These are phyloP conservation scores for Stereum hirsutum DNA, from an alignment of 1,284 basidiomycete genomes.

Conservation along the genomic window DNA sequence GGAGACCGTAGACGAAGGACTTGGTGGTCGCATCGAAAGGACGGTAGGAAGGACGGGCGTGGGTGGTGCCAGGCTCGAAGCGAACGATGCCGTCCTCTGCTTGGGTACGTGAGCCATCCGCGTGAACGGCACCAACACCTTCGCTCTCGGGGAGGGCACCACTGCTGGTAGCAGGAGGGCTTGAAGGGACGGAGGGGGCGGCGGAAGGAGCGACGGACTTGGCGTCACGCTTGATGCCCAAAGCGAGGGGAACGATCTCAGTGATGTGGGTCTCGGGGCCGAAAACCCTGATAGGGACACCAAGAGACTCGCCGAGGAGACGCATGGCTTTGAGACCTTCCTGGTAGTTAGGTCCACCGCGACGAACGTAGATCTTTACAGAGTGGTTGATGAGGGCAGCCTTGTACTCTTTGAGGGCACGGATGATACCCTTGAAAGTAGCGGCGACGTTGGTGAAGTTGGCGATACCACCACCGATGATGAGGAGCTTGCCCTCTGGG, in stretches of 20 bases:
- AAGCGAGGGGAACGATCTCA: conserved; percentile 94
- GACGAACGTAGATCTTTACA: conserved; percentile 93
- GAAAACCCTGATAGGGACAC: conserved; percentile 94
- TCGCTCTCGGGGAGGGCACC: conserved; percentile 21
- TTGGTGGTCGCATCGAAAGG: conserved; percentile 92
- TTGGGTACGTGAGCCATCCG: conserved; percentile 78
- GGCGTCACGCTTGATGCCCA: conserved; percentile 61
- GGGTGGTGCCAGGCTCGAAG: conserved; percentile 48
- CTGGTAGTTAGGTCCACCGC: conserved; percentile 99
- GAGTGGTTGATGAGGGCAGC: conserved; percentile 74
- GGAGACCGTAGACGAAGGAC: conserved; percentile 95
- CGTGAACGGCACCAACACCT: conserved; percentile 66
- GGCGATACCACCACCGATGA: conserved; percentile 99
- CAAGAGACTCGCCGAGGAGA: conserved; percentile 93
- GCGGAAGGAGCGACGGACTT: conserved; percentile 29
- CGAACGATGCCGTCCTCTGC: conserved; percentile 85
- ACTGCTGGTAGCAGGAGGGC: conserved; percentile 26
- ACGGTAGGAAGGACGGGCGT: conserved; percentile 67
- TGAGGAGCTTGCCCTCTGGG: conserved; percentile 92
- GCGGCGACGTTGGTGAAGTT: conserved; percentile 99
- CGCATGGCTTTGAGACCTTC: conserved; percentile 99
- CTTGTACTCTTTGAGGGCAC: conserved; percentile 93
- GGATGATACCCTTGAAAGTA: conserved; percentile 99
- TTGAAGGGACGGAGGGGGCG: conserved; percentile 27
- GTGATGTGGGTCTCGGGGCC: conserved; percentile 99